Conservation (phyloP, 179 eudicot species). For the Camellia oleifera region DNA sequence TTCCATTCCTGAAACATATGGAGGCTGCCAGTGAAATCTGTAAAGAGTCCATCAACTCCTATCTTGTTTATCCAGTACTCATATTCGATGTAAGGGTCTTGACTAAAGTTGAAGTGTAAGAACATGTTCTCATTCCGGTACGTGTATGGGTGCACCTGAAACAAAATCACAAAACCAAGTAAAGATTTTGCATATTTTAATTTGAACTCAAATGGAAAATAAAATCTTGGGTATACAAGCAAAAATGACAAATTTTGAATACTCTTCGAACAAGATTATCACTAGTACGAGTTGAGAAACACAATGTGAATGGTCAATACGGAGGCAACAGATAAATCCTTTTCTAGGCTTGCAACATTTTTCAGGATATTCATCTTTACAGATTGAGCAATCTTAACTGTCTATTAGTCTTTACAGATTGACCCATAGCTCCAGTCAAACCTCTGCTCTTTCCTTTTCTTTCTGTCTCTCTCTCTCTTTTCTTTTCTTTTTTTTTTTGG, state of each 20-base stretch:
- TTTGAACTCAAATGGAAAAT: not conserved
- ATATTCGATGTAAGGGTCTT: constrained; percentile 77
- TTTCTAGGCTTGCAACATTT: not conserved
- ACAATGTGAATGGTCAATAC: not conserved
- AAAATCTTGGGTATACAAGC: not conserved
- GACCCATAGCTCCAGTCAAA: not conserved
- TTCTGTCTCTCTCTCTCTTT: not conserved
- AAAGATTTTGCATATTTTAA: not conserved
- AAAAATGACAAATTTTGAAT: not conserved
- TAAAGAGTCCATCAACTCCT: constrained; percentile 88
- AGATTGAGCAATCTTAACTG: too few species aligned
- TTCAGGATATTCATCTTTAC: too few species aligned
- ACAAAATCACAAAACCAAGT: not conserved
- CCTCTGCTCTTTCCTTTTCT: not conserved
- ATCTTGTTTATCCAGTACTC: constrained; percentile 82
- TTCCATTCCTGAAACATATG: constrained; percentile 78
- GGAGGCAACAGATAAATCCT: not conserved
- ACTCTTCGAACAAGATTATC: not conserved
- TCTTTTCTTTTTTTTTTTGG: not conserved
- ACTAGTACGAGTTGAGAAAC: not conserved
- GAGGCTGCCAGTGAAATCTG: constrained; percentile 92
- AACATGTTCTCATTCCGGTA: constrained; percentile 72
- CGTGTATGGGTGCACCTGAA: constrained; percentile 94
- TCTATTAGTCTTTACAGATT: too few species aligned
- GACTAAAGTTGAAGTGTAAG: constrained; percentile 67